A percentile compares a stretch with the other conserved stretches of the same genome.
Evolutionary conservation across 306 rosid genomes (phyloP).

Genomic region (Urtica urens): DNA sequence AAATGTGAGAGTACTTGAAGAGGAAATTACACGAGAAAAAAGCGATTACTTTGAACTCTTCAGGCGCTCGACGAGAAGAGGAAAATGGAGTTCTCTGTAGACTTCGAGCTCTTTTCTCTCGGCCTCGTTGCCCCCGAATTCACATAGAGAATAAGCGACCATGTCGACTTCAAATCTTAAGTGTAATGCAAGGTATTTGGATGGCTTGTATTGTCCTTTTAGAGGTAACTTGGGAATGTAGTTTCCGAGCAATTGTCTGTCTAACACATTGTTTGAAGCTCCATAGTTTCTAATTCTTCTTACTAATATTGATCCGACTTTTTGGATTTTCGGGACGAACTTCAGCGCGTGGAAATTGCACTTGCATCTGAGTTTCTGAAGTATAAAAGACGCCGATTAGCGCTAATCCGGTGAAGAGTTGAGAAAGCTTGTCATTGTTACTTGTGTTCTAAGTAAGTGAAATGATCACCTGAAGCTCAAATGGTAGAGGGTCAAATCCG

Average conservation of each 20-base stretch:
- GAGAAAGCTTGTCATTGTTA: not conserved
- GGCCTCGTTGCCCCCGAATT: slow-evolving; percentile 75
- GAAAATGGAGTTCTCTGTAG: slow-evolving; percentile 78
- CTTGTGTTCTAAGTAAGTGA: not conserved
- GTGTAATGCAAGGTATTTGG: slow-evolving; percentile 81
- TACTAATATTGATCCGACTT: slow-evolving; percentile 56
- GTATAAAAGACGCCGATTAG: not conserved
- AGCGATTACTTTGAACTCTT: slow-evolving; percentile 50
- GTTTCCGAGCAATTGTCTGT: slow-evolving; percentile 66
- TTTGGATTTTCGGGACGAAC: slow-evolving; percentile 62
- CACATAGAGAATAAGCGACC: slow-evolving; percentile 91
- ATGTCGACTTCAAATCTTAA: slow-evolving; percentile 87
- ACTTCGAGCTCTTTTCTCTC: slow-evolving; percentile 73
- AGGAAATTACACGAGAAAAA: slow-evolving; percentile 1
- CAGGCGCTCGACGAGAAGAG: slow-evolving; percentile 74
- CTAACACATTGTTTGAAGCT: slow-evolving; percentile 42
- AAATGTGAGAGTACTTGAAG: slow-evolving; percentile 6
- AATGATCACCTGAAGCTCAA: slow-evolving; percentile 58
- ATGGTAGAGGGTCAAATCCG: slow-evolving; percentile 81
- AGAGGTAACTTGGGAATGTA: slow-evolving; percentile 28
- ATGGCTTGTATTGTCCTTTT: slow-evolving; percentile 26
- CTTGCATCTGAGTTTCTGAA: slow-evolving; percentile 90
- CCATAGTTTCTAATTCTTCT: slow-evolving; percentile 54
- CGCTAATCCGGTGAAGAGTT: not conserved
- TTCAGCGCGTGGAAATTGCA: slow-evolving; percentile 90